These are phyloP conservation scores for Salvia sclarea DNA, from an alignment of 305 asterid species.

Conservation along the genomic window DNA sequence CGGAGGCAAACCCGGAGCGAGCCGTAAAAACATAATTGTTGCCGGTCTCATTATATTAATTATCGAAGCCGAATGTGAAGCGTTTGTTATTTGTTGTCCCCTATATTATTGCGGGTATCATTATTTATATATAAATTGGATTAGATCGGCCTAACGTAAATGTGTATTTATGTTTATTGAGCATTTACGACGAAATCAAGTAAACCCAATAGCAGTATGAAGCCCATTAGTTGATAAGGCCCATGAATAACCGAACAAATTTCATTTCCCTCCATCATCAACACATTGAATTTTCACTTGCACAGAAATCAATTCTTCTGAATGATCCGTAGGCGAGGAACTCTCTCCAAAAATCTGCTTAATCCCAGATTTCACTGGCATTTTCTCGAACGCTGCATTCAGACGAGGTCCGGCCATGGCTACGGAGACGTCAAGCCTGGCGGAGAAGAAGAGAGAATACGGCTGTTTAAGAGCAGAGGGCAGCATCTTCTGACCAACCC, in stretches of 20 bases:
- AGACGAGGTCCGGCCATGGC: slow-evolving; percentile 49
- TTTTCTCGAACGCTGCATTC: slow-evolving; percentile 36
- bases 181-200: background rate
- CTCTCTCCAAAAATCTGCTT: slow-evolving; percentile 25
- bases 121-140: too few species aligned
- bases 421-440: slow-evolving; percentile 33
- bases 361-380: slow-evolving; percentile 17
- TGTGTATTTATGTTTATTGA: too few species aligned
- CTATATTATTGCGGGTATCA: too few species aligned
- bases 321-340: slow-evolving; percentile 47
- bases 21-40: too few species aligned
- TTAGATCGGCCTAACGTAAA: too few species aligned
- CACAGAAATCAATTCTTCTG: slow-evolving; percentile 2
- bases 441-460: slow-evolving; percentile 40
- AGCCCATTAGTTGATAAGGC: background rate
- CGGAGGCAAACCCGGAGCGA: too few species aligned
- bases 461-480: slow-evolving; percentile 76
- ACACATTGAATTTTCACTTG: background rate
- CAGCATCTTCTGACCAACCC: slow-evolving; percentile 84
- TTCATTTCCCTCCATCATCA: slow-evolving; percentile 21
- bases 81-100: too few species aligned
- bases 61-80: too few species aligned
- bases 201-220: background rate
- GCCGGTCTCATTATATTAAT: too few species aligned
- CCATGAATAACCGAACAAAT: background rate